Evolutionary conservation across 176 grass and related monocot species (phyloP).

Genomic region (Zoysia pacifica): DNA sequence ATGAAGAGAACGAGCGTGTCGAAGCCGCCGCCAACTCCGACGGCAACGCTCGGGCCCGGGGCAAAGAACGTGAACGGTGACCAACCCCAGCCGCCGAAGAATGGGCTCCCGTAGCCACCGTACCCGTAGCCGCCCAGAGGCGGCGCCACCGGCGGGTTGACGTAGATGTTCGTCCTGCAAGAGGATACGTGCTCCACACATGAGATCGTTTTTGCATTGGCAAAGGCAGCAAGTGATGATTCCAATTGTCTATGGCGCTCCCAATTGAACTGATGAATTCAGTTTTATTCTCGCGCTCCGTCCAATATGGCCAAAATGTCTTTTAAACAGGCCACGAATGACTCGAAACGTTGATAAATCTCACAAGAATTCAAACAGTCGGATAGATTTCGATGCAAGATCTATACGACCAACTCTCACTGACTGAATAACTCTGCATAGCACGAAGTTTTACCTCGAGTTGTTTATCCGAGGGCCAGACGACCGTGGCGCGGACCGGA

Average conservation of each 20-base stretch:
- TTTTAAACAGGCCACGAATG: not conserved
- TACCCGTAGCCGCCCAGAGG: constrained; percentile 87
- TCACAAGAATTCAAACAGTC: not conserved
- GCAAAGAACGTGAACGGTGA: constrained; percentile 91
- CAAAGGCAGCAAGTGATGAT: not conserved
- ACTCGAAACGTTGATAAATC: not conserved
- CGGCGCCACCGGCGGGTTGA: constrained; percentile 81
- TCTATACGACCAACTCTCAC: no score
- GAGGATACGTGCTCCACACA: not conserved
- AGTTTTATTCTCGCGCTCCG: no score
- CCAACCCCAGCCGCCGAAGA: constrained; percentile 61
- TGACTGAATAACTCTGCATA: not conserved
- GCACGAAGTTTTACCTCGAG: constrained; percentile 53
- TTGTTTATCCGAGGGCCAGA: constrained; percentile 94
- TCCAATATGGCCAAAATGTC: no score
- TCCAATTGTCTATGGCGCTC: no score
- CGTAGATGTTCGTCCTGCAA: constrained; percentile 89
- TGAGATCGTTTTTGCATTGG: not conserved
- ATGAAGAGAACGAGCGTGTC: constrained; percentile 72
- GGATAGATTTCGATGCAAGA: no score
- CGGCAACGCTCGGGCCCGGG: constrained; percentile 67
- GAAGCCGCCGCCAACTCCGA: constrained; percentile 81
- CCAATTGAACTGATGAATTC: not conserved
- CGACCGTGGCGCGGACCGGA: constrained; percentile 73
- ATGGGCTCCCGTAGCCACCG: constrained; percentile 50